Evolutionary conservation across 1,284 basidiomycete species (phyloP).

Genomic region (Leucoagaricus sp.): DNA sequence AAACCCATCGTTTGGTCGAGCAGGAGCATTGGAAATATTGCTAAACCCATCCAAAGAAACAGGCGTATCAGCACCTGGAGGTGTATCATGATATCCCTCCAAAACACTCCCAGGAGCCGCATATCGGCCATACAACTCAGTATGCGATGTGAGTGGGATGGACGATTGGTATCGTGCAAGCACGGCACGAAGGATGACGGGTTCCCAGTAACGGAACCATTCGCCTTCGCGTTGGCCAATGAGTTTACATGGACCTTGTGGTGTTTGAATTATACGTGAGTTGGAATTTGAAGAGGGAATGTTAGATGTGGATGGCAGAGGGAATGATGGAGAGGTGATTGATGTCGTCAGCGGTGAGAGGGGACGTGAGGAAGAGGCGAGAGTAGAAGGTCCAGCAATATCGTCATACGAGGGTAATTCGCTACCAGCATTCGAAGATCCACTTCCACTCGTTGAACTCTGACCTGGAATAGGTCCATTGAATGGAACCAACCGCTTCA

Average conservation of each 20-base stretch:
- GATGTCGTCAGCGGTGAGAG: constrained; percentile 1
- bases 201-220: constrained; percentile 79
- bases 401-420: constrained; percentile 20
- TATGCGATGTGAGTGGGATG: constrained; percentile 26
- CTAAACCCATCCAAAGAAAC: too few species aligned
- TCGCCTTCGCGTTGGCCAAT: constrained; percentile 68
- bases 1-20: too few species aligned
- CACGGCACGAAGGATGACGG: constrained; percentile 58
- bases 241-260: constrained; percentile 36
- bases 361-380: neutral
- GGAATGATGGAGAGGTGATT: neutral
- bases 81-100: constrained; percentile 25
- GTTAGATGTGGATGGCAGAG: constrained; percentile 3
- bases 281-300: constrained; percentile 19
- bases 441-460: constrained; percentile 13
- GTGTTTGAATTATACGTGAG: constrained; percentile 30
- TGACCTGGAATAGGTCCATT: constrained; percentile 16
- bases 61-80: neutral
- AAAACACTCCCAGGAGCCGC: constrained; percentile 15
- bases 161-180: constrained; percentile 37
- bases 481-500: constrained; percentile 46
- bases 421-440: constrained; percentile 3
- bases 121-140: constrained; percentile 6
- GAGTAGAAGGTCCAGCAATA: neutral
- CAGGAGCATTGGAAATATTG: too few species aligned